Conservation (phyloP, 2,329 filamentous ascomycete species). For the Penicillium frequentans region DNA sequence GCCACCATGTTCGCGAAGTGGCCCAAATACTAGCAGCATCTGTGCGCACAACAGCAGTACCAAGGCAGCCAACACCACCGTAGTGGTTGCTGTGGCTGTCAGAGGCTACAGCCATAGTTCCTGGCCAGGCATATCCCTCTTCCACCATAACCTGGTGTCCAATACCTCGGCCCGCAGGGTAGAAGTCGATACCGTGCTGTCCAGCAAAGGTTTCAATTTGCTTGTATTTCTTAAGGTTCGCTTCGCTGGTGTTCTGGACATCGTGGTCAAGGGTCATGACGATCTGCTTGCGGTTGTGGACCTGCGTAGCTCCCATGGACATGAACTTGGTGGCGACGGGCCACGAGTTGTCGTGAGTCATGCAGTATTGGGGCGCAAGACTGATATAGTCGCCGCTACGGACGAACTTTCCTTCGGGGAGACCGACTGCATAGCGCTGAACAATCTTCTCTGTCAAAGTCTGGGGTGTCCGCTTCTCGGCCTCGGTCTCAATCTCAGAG, state of each 20-base stretch:
- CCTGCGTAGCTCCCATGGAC: constrained; percentile 73
- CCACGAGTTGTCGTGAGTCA: constrained; percentile 86
- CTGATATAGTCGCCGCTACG: constrained; percentile 81
- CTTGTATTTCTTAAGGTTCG: constrained; percentile 79
- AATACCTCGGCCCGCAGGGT: constrained; percentile 74
- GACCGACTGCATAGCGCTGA: constrained; percentile 74
- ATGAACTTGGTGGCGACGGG: constrained; percentile 78
- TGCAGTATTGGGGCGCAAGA: constrained; percentile 68
- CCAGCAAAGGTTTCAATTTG: constrained; percentile 81
- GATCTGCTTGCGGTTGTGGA: constrained; percentile 70
- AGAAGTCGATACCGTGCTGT: constrained; percentile 75
- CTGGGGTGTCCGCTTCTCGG: constrained; percentile 53
- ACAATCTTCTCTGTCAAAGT: constrained; percentile 93
- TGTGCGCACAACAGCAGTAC: constrained; percentile 80
- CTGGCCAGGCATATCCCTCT: constrained; percentile 81
- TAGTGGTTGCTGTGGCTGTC: constrained; percentile 76
- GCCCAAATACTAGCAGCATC: constrained; percentile 86
- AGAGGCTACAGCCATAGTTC: constrained; percentile 76
- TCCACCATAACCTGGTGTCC: constrained; percentile 80
- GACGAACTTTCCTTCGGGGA: constrained; percentile 73
- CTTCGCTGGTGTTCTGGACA: constrained; percentile 76
- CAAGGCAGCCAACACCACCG: constrained; percentile 73
- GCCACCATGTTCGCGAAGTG: constrained; percentile 82
- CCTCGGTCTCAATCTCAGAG: neutral
- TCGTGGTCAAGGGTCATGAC: constrained; percentile 88